Evolutionary conservation across 179 eudicot genomes (phyloP), one percentile per base, ranked within the genome.

Genomic region (Kewa caespitosa): DNA sequence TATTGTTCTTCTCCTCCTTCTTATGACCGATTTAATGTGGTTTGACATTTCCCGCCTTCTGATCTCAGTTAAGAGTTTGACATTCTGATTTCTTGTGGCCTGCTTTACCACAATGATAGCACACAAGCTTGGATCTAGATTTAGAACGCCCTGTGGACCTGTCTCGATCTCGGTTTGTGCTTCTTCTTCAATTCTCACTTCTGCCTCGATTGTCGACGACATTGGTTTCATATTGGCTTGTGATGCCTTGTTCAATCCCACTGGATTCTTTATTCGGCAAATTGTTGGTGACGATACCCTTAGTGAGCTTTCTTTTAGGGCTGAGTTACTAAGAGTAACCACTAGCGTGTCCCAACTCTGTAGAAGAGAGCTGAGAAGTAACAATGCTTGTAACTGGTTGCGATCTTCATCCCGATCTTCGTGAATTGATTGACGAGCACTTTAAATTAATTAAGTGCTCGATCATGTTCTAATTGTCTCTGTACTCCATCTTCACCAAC

Each of bases 301-400:
- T n/a, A n/a, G n/a, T n/a, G n/a, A n/a, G n/a, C n/a, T n/a, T n/a
- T n/a, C n/a, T n/a, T n/a, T n/a, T n/a, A n/a, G n/a, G n/a, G 67
- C 38, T 1, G 34, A 55, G 50, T 59, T 73, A 57, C 50, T 55
- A 10, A 73, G 6, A 0, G 33, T 37, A 14, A 57, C 52, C 37
- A 73, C 76, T 50, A 73, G 57, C 13, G 67, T 73, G 6, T 73
- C 76, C 67, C 20, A 73, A 20, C 67, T 73, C 9, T 59, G 50
- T 6, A 43, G 76, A 10, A 73, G 37, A 17, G 52, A 73, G 32
- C 66, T 73, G 14, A 41, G 46, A 8, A 41, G 46, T 41, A 41
- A 14, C 14, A 41, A 41, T 41, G 46, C 14, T 14, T 59, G 22
- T 23, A 73, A 2, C 31, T 73, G 33, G 14, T 55, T 67, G 9